phyloP scores from a whole-genome alignment of 176 grass and related monocot species.

The Cenchrus americanus region DNA sequence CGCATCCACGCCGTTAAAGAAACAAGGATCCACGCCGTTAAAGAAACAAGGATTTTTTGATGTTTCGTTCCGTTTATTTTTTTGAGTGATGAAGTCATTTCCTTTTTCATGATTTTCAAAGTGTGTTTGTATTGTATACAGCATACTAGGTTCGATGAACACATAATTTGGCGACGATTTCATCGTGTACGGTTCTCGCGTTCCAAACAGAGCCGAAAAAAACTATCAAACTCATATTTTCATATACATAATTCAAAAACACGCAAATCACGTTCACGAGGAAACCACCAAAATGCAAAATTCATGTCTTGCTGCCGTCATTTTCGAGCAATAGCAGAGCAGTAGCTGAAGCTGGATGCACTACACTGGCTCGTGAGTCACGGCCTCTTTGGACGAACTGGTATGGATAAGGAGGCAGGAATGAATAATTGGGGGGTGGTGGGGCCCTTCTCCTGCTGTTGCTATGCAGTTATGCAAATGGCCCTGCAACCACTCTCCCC shows the following conservation, averaged over 20 bases:
- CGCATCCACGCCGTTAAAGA: neutral
- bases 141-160: neutral
- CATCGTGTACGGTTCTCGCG: neutral
- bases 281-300: neutral
- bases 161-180: neutral
- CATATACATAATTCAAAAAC: neutral
- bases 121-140: neutral
- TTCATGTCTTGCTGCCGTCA: neutral
- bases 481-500: conserved; percentile 30
- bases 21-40: neutral
- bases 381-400: conserved; percentile 10
- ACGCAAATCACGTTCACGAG: neutral
- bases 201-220: neutral
- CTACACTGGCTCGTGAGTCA: conserved; percentile 10
- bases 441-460: neutral
- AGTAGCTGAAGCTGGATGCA: neutral
- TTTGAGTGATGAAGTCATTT: neutral
- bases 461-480: conserved; percentile 29
- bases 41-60: neutral
- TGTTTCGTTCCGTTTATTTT: too few relatives aligned
- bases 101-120: neutral
- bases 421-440: conserved; percentile 38
- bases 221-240: neutral
- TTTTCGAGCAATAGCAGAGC: neutral
- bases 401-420: conserved; percentile 27